These are phyloP conservation scores for Pisolithus sp. DNA, from an alignment of 768 basidiomycete species.

Conservation along the genomic window DNA sequence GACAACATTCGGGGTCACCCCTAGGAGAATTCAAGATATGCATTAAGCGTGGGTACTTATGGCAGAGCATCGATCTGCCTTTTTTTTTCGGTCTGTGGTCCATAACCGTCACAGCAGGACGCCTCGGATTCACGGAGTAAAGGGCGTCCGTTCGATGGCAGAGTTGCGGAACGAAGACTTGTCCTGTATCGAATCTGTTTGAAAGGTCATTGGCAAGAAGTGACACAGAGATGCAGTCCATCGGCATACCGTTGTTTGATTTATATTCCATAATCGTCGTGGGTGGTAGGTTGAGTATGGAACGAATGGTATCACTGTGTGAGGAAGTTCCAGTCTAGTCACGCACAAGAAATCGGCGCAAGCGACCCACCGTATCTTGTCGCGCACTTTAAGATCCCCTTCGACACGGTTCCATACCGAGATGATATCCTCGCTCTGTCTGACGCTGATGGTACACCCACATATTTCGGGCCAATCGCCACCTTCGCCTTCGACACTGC, in stretches of 20 bases:
- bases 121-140: constrained; percentile 10
- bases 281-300: constrained; percentile 67
- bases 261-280: constrained; percentile 91
- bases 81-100: constrained; percentile 11
- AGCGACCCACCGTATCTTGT: constrained; percentile 68
- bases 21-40: too few species aligned
- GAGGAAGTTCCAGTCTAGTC: constrained; percentile 2
- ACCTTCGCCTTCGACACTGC: constrained; percentile 29
- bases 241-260: constrained; percentile 68
- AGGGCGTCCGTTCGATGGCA: constrained; percentile 41
- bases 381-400: constrained; percentile 65
- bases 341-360: constrained; percentile 24
- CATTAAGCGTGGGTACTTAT: too few species aligned
- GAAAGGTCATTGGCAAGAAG: neutral
- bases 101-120: neutral
- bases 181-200: constrained; percentile 80
- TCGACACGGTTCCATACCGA: constrained; percentile 89
- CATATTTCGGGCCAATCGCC: constrained; percentile 77
- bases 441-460: constrained; percentile 90
- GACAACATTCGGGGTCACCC: too few species aligned
- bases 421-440: constrained; percentile 91
- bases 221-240: neutral
- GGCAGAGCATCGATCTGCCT: neutral
- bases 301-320: constrained; percentile 70
- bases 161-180: constrained; percentile 78